A percentile compares a stretch with the other conserved stretches of the same genome.
Evolutionary conservation across 2,329 filamentous ascomycete genomes (phyloP).

Genomic region (Exophiala sp.): DNA sequence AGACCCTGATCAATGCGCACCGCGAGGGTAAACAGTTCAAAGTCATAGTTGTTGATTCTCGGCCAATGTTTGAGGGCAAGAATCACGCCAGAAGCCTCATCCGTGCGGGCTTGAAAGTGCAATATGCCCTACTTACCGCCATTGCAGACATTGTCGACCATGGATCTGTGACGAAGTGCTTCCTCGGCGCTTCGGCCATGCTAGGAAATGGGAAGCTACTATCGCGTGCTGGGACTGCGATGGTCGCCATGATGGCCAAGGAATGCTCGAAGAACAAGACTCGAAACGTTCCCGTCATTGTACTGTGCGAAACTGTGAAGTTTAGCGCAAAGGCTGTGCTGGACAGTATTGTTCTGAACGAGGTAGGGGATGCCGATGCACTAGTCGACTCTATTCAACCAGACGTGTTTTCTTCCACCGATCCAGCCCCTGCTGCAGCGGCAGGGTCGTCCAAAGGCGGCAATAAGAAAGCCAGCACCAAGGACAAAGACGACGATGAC

Average conservation of each 20-base stretch:
- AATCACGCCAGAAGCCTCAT: conserved; percentile 66
- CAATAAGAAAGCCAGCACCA: conserved; percentile 16
- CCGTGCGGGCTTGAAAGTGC: conserved; percentile 64
- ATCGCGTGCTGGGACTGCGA: conserved; percentile 77
- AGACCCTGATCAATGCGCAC: conserved; percentile 66
- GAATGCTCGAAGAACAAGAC: conserved; percentile 47
- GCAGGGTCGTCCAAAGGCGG: conserved; percentile 15
- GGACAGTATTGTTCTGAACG: conserved; percentile 90
- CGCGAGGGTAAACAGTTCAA: conserved; percentile 65
- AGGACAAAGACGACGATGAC: conserved; percentile 33
- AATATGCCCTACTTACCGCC: conserved; percentile 75
- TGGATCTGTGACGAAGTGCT: conserved; percentile 59
- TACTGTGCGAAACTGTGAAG: conserved; percentile 91
- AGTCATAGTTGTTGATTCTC: conserved; percentile 76
- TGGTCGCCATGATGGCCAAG: conserved; percentile 76
- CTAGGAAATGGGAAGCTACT: conserved; percentile 91
- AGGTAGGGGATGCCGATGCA: conserved; percentile 73
- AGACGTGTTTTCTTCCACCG: conserved; percentile 16
- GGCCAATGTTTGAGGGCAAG: conserved; percentile 64
- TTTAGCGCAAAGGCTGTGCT: conserved; percentile 85
- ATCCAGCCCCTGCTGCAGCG: conserved; percentile 29
- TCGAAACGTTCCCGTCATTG: conserved; percentile 68
- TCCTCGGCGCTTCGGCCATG: conserved; percentile 88
- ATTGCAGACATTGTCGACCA: conserved; percentile 64
- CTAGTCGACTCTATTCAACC: conserved; percentile 37